A percentile compares a stretch with the other conserved stretches of the same genome.
phyloP scores from a whole-genome alignment of 805 yeast genomes.

The Starmera quercuum region DNA sequence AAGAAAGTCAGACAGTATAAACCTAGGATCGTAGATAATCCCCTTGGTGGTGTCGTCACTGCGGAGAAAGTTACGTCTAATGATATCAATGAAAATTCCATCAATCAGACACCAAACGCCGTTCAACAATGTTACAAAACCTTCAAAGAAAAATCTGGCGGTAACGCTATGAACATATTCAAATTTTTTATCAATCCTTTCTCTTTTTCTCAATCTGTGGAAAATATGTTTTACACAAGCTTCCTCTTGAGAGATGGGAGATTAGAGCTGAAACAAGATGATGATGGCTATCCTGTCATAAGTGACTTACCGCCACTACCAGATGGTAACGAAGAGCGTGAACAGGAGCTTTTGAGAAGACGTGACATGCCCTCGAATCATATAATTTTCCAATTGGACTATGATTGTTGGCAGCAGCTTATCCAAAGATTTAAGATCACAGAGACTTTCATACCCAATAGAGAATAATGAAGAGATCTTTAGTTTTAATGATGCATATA shows the following conservation, averaged over 20 bases:
- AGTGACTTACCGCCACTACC: conserved; percentile 25
- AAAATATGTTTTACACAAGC: conserved; percentile 76
- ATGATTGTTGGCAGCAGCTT: conserved; percentile 54
- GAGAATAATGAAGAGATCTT: conserved; percentile 16
- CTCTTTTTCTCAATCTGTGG: conserved; percentile 73
- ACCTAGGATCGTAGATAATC: conserved; percentile 35
- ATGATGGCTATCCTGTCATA: conserved; percentile 36
- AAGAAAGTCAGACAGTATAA: conserved; percentile 31
- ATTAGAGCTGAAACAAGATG: conserved; percentile 45
- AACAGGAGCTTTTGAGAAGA: conserved; percentile 19
- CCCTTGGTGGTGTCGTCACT: conserved; percentile 32
- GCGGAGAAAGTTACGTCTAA: conserved; percentile 48
- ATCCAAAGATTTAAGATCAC: conserved; percentile 48
- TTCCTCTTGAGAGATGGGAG: conserved; percentile 72
- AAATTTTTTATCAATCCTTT: conserved; percentile 65
- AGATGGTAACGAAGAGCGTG: conserved; percentile 15
- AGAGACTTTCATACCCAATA: conserved; percentile 42
- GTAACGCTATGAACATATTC: conserved; percentile 46
- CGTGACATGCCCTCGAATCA: conserved; percentile 37
- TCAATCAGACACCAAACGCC: conserved; percentile 57
- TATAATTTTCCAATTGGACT: conserved; percentile 65
- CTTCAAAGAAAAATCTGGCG: conserved; percentile 25
- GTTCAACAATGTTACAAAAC: conserved; percentile 46
- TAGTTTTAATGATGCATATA: conserved; percentile 1
- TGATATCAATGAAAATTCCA: conserved; percentile 42